These are phyloP conservation scores for Diaporthe humulicola DNA, from an alignment of 2,329 filamentous ascomycete genomes.

Conservation along the genomic window DNA sequence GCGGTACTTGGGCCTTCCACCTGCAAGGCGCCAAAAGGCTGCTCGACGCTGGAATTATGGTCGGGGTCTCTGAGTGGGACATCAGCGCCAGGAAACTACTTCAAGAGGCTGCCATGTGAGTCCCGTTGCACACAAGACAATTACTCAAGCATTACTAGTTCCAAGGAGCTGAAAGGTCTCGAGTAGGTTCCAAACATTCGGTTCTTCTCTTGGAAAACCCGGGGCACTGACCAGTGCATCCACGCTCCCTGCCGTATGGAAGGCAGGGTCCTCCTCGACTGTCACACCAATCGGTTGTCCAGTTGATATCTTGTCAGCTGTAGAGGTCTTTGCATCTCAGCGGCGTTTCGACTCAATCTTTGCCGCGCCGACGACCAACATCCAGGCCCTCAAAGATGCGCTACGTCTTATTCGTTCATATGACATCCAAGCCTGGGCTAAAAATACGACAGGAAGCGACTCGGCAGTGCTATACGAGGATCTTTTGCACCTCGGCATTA, in stretches of 20 bases:
- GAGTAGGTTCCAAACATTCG: conserved; percentile 4
- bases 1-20: not conserved
- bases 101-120: conserved; percentile 3
- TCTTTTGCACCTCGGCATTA: not conserved
- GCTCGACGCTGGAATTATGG: not conserved
- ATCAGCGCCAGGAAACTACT: not conserved
- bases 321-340: conserved; percentile 17
- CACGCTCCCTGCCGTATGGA: not conserved
- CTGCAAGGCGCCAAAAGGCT: not conserved
- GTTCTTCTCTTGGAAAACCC: not conserved
- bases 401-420: not conserved
- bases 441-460: not conserved
- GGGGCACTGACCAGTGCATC: not conserved
- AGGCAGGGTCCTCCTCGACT: not conserved
- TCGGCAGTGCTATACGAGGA: not conserved
- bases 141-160: not conserved
- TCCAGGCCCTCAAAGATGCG: not conserved
- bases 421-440: not conserved
- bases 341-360: not conserved
- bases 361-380: not conserved
- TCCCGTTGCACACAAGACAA: not conserved
- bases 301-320: not conserved
- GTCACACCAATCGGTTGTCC: not conserved
- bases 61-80: not conserved
- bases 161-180: not conserved